phyloP scores from a whole-genome alignment of 441 rosid genomes.

The Populus hybrid region DNA sequence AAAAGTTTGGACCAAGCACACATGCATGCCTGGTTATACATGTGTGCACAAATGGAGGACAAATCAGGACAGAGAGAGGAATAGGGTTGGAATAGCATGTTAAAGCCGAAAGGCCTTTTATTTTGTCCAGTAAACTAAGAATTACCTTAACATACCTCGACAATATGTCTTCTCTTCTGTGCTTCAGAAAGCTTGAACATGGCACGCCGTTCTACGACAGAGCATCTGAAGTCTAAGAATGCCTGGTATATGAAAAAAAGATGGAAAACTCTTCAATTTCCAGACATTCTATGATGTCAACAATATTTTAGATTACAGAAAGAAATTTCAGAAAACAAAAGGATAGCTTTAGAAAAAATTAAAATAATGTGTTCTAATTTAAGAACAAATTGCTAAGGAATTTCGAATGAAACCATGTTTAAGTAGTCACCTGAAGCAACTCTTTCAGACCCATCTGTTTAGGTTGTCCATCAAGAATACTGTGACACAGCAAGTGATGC shows the following conservation, averaged over 20 bases:
- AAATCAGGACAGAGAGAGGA: too few species aligned
- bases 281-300: background rate
- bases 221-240: constrained; percentile 88
- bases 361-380: background rate
- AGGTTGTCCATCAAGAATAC: constrained; percentile 87
- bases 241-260: constrained; percentile 43
- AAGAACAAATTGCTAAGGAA: background rate
- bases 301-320: background rate
- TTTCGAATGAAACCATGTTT: constrained; percentile 2
- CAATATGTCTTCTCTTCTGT: constrained; percentile 79
- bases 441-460: constrained; percentile 89
- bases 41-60: too few species aligned
- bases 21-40: background rate
- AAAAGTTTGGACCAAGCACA: background rate
- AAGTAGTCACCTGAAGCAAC: constrained; percentile 70
- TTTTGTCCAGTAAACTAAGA: background rate
- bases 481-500: constrained; percentile 27
- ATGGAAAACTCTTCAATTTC: background rate
- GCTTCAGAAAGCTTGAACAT: constrained; percentile 82
- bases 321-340: background rate
- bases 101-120: background rate
- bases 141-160: constrained; percentile 56
- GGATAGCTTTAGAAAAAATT: background rate
- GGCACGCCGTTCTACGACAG: constrained; percentile 88
- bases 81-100: background rate